Conservation (phyloP, 2,329 filamentous ascomycete genomes). For the Aureobasidium sp. region DNA sequence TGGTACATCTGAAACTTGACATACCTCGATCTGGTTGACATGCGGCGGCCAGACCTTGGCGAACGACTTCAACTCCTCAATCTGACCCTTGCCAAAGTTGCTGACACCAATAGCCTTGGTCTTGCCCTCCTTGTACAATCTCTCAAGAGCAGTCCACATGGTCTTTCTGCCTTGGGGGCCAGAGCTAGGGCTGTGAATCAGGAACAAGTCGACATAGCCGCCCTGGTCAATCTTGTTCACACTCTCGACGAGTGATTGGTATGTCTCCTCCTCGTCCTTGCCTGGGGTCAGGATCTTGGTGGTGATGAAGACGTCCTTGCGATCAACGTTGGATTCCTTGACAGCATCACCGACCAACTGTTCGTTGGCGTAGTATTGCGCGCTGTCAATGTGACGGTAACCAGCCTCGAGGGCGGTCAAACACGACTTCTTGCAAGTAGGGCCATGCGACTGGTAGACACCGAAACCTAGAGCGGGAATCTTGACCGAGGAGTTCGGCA, state of each 20-base stretch:
- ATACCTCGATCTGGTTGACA: slow-evolving; percentile 66
- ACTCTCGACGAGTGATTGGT: slow-evolving; percentile 53
- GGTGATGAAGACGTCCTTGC: slow-evolving; percentile 59
- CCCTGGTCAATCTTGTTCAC: slow-evolving; percentile 53
- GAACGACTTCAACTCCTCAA: slow-evolving; percentile 60
- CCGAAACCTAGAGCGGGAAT: slow-evolving; percentile 67
- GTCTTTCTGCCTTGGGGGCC: slow-evolving; percentile 50
- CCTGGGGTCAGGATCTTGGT: slow-evolving; percentile 58
- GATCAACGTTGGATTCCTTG: slow-evolving; percentile 47
- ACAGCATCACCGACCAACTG: slow-evolving; percentile 58
- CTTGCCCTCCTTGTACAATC: slow-evolving; percentile 51
- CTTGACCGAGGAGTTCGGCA: slow-evolving; percentile 42
- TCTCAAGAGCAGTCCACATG: slow-evolving; percentile 62
- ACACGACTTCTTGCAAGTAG: slow-evolving; percentile 52
- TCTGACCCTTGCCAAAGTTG: slow-evolving; percentile 61
- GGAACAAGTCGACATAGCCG: slow-evolving; percentile 64
- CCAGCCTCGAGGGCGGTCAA: slow-evolving; percentile 50
- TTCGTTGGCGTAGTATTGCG: slow-evolving; percentile 66
- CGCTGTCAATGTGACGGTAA: slow-evolving; percentile 61
- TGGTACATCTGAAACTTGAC: slow-evolving; percentile 20
- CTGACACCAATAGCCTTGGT: slow-evolving; percentile 63
- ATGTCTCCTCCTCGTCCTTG: slow-evolving; percentile 50
- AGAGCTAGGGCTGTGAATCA: slow-evolving; percentile 59
- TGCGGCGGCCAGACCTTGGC: slow-evolving; percentile 63
- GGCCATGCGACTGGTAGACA: slow-evolving; percentile 53